phyloP scores from a whole-genome alignment of 1,284 basidiomycete genomes.

The Naganishia sp. region DNA sequence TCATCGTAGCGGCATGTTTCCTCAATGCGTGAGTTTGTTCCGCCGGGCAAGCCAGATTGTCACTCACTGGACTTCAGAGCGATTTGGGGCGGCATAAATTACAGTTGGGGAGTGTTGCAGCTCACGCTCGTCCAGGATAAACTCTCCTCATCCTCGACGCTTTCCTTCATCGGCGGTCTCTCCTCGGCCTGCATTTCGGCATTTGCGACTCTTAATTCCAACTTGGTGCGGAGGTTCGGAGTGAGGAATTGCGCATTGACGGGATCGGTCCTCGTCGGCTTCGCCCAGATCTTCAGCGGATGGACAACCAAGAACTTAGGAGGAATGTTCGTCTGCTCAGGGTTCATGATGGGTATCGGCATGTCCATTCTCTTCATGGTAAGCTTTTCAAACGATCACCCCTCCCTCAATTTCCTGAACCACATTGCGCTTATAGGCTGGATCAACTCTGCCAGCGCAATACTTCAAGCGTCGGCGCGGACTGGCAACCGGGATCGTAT shows the following conservation, averaged over 20 bases:
- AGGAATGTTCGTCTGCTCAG: slow-evolving; percentile 39
- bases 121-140: slow-evolving; percentile 40
- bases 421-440: slow-evolving; percentile 26
- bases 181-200: slow-evolving; percentile 40
- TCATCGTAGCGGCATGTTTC: slow-evolving; percentile 35
- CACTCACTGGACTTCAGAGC: not conserved
- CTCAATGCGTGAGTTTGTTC: slow-evolving; percentile 32
- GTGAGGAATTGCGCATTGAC: slow-evolving; percentile 38
- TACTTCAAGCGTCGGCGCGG: slow-evolving; percentile 47
- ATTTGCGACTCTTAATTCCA: slow-evolving; percentile 45
- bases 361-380: slow-evolving; percentile 40
- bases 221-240: slow-evolving; percentile 41
- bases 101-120: slow-evolving; percentile 49
- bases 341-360: slow-evolving; percentile 39
- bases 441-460: slow-evolving; percentile 36
- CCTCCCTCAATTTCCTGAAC: not conserved
- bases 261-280: slow-evolving; percentile 40
- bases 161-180: slow-evolving; percentile 48
- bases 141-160: slow-evolving; percentile 43
- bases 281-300: slow-evolving; percentile 41
- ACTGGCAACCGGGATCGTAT: slow-evolving; percentile 48
- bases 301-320: slow-evolving; percentile 39
- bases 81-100: slow-evolving; percentile 37
- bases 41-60: slow-evolving; percentile 29
- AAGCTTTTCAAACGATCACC: not conserved